Conservation (phyloP, 2,329 filamentous ascomycete genomes). For the Pseudogymnoascus sp. region DNA sequence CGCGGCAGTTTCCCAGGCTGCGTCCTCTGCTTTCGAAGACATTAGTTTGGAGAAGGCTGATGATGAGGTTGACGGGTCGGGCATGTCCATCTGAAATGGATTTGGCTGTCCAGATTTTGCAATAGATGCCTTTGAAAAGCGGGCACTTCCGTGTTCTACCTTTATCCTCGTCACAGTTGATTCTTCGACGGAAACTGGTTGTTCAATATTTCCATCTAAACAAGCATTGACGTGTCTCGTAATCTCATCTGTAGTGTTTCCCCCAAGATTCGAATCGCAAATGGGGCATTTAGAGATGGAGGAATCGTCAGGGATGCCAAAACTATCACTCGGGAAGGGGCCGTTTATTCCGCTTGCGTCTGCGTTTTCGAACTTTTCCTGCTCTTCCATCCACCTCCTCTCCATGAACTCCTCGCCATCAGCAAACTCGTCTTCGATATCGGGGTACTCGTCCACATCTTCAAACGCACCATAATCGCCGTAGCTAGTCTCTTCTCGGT, state of each 20-base stretch:
- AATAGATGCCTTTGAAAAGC: conserved; percentile 56
- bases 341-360: conserved; percentile 34
- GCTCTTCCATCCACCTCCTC: conserved; percentile 66
- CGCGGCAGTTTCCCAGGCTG: conserved; percentile 81
- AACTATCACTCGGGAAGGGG: conserved; percentile 17
- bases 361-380: conserved; percentile 56
- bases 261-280: conserved; percentile 57
- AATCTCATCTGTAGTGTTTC: conserved; percentile 55
- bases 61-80: conserved; percentile 27
- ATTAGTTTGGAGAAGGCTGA: conserved; percentile 83
- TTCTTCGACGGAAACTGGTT: conserved; percentile 34
- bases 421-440: conserved; percentile 35
- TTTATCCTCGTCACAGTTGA: conserved; percentile 26
- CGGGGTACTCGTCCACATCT: conserved; percentile 51
- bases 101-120: conserved; percentile 73
- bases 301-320: conserved; percentile 24
- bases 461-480: conserved; percentile 47
- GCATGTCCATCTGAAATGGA: conserved; percentile 52
- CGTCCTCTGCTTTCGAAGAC: conserved; percentile 82
- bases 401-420: conserved; percentile 58
- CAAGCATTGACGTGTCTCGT: conserved; percentile 87
- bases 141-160: conserved; percentile 39
- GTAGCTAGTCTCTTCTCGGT: conserved; percentile 40
- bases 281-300: conserved; percentile 57
- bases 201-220: conserved; percentile 69